Conservation (phyloP, 805 yeast genomes). For the Lachancea lanzarotensis region DNA sequence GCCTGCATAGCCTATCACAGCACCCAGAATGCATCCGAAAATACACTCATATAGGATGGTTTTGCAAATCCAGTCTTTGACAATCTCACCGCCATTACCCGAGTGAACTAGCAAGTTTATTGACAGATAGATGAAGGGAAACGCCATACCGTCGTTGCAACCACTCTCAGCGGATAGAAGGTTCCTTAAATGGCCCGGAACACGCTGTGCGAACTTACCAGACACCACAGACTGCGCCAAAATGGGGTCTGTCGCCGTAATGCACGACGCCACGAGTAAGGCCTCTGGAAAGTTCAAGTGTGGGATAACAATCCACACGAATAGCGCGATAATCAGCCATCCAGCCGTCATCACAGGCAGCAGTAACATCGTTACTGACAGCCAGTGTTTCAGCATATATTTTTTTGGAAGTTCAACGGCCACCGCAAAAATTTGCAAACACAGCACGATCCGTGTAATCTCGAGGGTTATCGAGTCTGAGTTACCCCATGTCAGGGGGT, state of each 20-base stretch:
- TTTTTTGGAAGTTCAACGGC: conserved; percentile 90
- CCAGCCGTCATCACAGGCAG: conserved; percentile 88
- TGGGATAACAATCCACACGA: conserved; percentile 73
- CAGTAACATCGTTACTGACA: conserved; percentile 63
- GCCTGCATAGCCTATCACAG: conserved; percentile 61
- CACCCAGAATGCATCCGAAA: conserved; percentile 73
- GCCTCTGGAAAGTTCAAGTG: conserved; percentile 65
- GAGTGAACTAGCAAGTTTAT: conserved; percentile 60
- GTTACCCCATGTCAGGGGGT: conserved; percentile 82
- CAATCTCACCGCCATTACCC: conserved; percentile 59
- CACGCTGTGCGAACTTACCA: conserved; percentile 83
- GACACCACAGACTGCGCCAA: conserved; percentile 91
- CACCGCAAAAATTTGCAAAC: conserved; percentile 87
- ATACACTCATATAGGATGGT: conserved; percentile 77
- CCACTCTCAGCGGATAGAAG: conserved; percentile 76
- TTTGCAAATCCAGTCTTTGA: conserved; percentile 72
- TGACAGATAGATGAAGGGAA: conserved; percentile 76
- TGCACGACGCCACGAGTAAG: conserved; percentile 73
- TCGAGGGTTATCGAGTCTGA: conserved; percentile 77
- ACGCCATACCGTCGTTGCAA: conserved; percentile 95
- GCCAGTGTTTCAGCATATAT: conserved; percentile 80
- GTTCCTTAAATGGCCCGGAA: conserved; percentile 87
- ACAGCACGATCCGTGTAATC: conserved; percentile 71
- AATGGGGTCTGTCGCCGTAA: conserved; percentile 94
- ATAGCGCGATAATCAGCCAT: conserved; percentile 77